Evolutionary conservation across 1,284 basidiomycete genomes (phyloP).

Genomic region (Fomes fomentarius): DNA sequence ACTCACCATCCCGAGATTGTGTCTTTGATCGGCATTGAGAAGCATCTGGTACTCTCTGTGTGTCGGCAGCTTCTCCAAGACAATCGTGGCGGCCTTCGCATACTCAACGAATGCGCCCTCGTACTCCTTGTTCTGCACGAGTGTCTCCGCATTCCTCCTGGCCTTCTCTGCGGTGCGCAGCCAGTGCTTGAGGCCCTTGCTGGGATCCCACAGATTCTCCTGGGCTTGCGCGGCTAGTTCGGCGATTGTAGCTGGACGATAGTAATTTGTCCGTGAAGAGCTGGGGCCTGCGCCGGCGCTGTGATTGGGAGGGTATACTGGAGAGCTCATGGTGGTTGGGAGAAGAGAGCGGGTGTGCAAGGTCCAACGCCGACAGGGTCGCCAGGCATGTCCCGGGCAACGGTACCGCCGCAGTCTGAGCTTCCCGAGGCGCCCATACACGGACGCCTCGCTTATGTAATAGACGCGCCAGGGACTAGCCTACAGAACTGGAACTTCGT

Average conservation of each 20-base stretch:
- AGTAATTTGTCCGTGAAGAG: conserved; percentile 10
- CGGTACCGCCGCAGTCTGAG: conserved; percentile 22
- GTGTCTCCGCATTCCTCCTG: conserved; percentile 48
- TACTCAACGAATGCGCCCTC: conserved; percentile 62
- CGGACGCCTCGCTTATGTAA: neutral
- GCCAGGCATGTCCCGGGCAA: no score
- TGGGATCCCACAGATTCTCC: conserved; percentile 50
- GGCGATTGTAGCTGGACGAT: conserved; percentile 48
- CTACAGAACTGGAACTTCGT: no score
- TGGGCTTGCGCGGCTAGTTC: conserved; percentile 57
- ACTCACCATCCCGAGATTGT: conserved; percentile 60
- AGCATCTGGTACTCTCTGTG: conserved; percentile 55
- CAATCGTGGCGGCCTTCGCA: conserved; percentile 64
- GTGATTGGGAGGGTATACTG: conserved; percentile 18
- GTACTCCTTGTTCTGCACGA: conserved; percentile 47
- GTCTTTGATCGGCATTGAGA: conserved; percentile 48
- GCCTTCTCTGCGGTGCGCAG: conserved; percentile 57
- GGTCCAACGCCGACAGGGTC: neutral
- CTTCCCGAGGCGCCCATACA: neutral
- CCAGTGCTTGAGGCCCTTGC: conserved; percentile 55
- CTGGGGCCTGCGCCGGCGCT: conserved; percentile 15
- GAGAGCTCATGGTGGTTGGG: conserved; percentile 28
- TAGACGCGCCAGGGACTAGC: neutral
- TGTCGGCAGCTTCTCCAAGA: conserved; percentile 61
- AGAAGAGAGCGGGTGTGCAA: neutral